Evolutionary conservation across 805 yeast genomes (phyloP).

Genomic region (Naumovozyma dairenensis): DNA sequence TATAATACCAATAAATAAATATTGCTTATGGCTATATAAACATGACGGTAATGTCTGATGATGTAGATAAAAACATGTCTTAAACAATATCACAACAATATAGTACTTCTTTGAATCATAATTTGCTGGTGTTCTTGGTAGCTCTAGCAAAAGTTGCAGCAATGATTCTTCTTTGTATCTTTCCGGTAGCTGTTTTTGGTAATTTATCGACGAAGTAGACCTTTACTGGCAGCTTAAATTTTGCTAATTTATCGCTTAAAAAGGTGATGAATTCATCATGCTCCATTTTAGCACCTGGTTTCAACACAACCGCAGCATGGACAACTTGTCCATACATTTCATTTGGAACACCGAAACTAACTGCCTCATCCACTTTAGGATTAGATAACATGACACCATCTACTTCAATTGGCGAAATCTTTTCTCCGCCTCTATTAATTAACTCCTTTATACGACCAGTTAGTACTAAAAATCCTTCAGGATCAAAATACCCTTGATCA

Average conservation of each 20-base stretch:
- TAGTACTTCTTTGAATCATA: no score
- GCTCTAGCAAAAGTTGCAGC: conserved; percentile 39
- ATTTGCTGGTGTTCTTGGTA: conserved; percentile 20
- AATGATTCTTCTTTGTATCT: conserved; percentile 58
- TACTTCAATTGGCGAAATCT: conserved; percentile 63
- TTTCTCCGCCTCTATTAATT: conserved; percentile 71
- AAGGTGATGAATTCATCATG: conserved; percentile 39
- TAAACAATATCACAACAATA: no score
- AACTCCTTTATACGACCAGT: conserved; percentile 68
- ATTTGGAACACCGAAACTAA: conserved; percentile 58
- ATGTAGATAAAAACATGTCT: no score
- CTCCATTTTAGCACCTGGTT: conserved; percentile 30
- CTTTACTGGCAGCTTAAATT: conserved; percentile 52
- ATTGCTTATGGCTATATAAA: no score
- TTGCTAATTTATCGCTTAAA: conserved; percentile 38
- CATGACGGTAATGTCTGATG: no score
- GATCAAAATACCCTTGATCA: conserved; percentile 58
- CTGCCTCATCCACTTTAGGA: conserved; percentile 60
- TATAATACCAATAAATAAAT: no score
- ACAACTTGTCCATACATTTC: conserved; percentile 63
- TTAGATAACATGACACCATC: conserved; percentile 52
- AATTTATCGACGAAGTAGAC: conserved; percentile 48
- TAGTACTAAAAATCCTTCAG: conserved; percentile 47
- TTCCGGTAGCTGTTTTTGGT: conserved; percentile 74
- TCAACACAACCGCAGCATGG: conserved; percentile 57